Conservation (phyloP, 73 alveolate genomes). For the Breviolum minutum region DNA sequence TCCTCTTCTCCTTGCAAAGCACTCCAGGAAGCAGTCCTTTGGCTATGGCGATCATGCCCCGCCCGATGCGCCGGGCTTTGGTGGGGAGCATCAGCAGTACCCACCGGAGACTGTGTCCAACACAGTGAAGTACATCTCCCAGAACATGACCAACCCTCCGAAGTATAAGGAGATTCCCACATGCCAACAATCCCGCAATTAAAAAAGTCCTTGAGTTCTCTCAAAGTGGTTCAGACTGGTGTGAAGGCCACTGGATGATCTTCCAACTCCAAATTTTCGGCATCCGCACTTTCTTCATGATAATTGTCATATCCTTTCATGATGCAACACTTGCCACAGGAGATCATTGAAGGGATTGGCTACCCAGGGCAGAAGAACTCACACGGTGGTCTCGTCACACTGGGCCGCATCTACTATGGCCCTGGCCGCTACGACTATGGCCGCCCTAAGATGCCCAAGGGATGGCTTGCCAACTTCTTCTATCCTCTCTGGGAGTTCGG, state of each 20-base stretch:
- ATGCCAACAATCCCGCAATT: too few relatives aligned
- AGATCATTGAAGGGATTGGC: conserved; percentile 84
- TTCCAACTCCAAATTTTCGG: too few relatives aligned
- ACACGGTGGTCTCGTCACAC: conserved; percentile 80
- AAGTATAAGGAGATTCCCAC: conserved; percentile 37
- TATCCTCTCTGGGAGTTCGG: conserved; percentile 81
- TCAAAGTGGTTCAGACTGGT: too few relatives aligned
- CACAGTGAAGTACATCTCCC: conserved; percentile 80
- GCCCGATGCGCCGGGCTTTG: conserved; percentile 79
- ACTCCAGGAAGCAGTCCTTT: conserved; percentile 78
- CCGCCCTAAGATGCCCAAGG: conserved; percentile 69
- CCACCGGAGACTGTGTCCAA: conserved; percentile 78
- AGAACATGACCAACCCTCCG: conserved; percentile 91
- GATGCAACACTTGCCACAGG: neutral
- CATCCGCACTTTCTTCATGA: too few relatives aligned
- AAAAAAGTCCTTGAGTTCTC: too few relatives aligned
- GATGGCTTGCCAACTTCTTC: conserved; percentile 51
- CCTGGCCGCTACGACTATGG: conserved; percentile 68
- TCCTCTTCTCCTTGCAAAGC: neutral
- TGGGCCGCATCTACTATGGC: conserved; percentile 94
- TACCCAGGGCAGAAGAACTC: conserved; percentile 90
- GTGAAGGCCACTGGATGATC: too few relatives aligned
- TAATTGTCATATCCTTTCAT: too few relatives aligned
- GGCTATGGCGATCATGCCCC: conserved; percentile 92
- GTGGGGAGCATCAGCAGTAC: conserved; percentile 76